Conservation (phyloP, 106 monocot species). For the Allium sativum region DNA sequence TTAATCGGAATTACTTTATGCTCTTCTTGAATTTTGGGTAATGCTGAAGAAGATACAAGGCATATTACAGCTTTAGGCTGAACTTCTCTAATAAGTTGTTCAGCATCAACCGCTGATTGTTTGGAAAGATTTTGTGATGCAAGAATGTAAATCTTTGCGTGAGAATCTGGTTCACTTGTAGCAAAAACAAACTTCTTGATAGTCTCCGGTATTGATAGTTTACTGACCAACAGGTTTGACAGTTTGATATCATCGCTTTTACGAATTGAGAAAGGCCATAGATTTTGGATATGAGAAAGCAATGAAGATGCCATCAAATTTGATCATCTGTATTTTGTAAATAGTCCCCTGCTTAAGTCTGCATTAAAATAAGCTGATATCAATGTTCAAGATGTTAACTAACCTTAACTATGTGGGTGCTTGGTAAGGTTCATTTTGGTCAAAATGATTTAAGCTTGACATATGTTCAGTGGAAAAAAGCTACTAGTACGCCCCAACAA, state of each 20-base stretch:
- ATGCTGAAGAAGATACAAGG: constrained; percentile 27
- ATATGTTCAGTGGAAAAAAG: too few species aligned
- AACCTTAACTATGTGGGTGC: too few species aligned
- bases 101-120: constrained; percentile 45
- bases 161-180: constrained; percentile 19
- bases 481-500: too few species aligned
- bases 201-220: constrained; percentile 35
- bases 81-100: constrained; percentile 41
- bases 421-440: too few species aligned
- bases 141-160: constrained; percentile 32
- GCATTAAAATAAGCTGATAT: too few species aligned
- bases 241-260: constrained; percentile 46
- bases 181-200: constrained; percentile 57
- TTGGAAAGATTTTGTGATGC: constrained; percentile 48
- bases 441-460: too few species aligned
- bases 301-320: constrained; percentile 18
- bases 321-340: too few species aligned
- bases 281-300: constrained; percentile 15
- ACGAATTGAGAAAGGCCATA: constrained; percentile 41
- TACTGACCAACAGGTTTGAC: constrained; percentile 25
- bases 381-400: too few species aligned
- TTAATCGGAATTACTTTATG: constrained; percentile 10
- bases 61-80: constrained; percentile 43
- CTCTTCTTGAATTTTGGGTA: constrained; percentile 36
- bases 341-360: too few species aligned